Evolutionary conservation across 371 early-diverging fungal genomes (phyloP).

Genomic region (Thermomucor indicae-seudaticae): DNA sequence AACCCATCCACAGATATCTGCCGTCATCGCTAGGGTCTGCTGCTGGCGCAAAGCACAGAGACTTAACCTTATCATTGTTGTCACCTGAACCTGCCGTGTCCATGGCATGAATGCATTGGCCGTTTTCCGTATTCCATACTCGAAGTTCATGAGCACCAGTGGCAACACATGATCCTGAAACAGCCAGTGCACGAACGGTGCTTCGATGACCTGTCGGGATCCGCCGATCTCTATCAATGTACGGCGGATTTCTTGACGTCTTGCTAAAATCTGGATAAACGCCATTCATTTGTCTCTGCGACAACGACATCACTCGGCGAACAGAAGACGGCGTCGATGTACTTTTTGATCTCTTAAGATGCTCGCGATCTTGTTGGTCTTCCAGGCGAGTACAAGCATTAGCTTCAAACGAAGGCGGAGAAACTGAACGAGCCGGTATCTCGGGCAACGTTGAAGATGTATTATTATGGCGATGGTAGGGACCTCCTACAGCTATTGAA

Average conservation of each 20-base stretch:
- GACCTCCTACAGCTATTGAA: conserved; percentile 6
- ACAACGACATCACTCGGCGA: conserved; percentile 14
- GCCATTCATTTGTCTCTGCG: conserved; percentile 12
- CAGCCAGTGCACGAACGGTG: conserved; percentile 13
- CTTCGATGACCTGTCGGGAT: conserved; percentile 13
- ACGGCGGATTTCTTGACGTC: conserved; percentile 21
- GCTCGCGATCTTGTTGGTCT: no score
- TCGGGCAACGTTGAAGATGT: background rate
- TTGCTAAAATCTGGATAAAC: conserved; percentile 20
- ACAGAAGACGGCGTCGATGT: conserved; percentile 3
- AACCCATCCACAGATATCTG: conserved; percentile 60
- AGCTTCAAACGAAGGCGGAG: no score
- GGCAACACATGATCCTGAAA: conserved; percentile 13
- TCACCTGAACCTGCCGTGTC: conserved; percentile 16
- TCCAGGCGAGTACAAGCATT: no score
- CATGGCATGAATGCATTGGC: conserved; percentile 7
- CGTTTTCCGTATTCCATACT: conserved; percentile 15
- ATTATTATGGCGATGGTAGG: conserved; percentile 1
- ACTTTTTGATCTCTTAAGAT: conserved; percentile 11
- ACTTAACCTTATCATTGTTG: conserved; percentile 20
- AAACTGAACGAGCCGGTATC: background rate
- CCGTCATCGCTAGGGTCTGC: conserved; percentile 46
- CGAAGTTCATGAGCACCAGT: conserved; percentile 20
- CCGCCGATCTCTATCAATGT: conserved; percentile 1
- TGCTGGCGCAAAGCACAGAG: conserved; percentile 35